These are phyloP conservation scores for Hirsutella minnesotensis DNA, from an alignment of 2,329 filamentous ascomycete species.

Conservation along the genomic window DNA sequence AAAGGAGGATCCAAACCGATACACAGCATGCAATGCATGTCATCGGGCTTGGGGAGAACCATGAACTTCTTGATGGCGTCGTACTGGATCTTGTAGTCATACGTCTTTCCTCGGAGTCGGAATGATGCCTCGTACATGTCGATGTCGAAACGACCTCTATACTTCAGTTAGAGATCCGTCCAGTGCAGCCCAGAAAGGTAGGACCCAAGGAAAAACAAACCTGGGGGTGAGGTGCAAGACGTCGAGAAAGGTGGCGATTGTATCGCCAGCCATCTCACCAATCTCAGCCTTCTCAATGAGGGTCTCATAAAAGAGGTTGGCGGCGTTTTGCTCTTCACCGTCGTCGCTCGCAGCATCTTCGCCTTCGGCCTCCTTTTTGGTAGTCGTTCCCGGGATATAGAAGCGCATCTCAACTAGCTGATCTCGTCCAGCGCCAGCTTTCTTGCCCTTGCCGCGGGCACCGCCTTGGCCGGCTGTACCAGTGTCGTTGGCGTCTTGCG, in stretches of 20 bases:
- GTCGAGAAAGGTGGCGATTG: constrained; percentile 93
- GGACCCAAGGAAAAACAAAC: constrained; percentile 28
- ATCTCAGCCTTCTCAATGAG: constrained; percentile 98
- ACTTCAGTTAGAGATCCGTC: neutral
- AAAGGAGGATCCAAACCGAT: constrained; percentile 90
- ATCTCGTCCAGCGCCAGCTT: constrained; percentile 78
- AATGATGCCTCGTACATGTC: constrained; percentile 99
- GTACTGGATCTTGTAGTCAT: constrained; percentile 99
- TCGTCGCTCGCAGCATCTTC: constrained; percentile 57
- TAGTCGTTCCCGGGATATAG: constrained; percentile 87
- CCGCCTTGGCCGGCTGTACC: constrained; percentile 65
- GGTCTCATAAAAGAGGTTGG: constrained; percentile 95
- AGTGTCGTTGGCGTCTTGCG: constrained; percentile 58
- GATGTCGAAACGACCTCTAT: constrained; percentile 95
- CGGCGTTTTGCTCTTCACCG: constrained; percentile 77
- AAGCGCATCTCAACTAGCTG: constrained; percentile 98
- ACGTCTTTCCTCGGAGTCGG: constrained; percentile 93
- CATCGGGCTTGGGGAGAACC: constrained; percentile 95
- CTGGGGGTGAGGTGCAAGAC: constrained; percentile 92
- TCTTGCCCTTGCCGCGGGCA: constrained; percentile 67
- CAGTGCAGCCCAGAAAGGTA: neutral
- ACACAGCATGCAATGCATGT: constrained; percentile 88
- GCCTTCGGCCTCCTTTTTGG: constrained; percentile 57
- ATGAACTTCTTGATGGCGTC: constrained; percentile 98
- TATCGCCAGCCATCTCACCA: constrained; percentile 96